Percentiles rank a stretch among this genome's conserved stretches.
phyloP scores from a whole-genome alignment of 306 rosid species.

The Cercis canadensis region DNA sequence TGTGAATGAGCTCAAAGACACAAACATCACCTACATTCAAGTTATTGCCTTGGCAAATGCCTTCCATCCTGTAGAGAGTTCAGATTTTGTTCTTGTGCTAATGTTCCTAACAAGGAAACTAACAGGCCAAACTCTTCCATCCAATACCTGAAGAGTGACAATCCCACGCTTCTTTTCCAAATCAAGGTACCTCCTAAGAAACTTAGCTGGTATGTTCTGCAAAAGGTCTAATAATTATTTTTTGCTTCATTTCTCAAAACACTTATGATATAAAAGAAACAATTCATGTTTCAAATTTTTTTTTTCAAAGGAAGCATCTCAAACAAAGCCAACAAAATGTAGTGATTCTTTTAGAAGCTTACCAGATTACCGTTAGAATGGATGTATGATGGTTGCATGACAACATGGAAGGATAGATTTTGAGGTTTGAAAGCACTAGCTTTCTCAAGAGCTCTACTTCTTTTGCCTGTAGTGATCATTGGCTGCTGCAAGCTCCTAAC shows the following conservation, averaged over 20 bases:
- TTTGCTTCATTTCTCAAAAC: too few species aligned
- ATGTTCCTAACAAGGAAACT: background rate
- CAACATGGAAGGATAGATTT: slow-evolving; percentile 26
- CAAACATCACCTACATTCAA: background rate
- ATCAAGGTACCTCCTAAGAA: background rate
- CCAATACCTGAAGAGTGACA: background rate
- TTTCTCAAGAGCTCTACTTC: background rate
- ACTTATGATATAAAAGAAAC: background rate
- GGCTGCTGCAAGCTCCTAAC: slow-evolving; percentile 5
- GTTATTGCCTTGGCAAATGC: background rate
- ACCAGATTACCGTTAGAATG: background rate
- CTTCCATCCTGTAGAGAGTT: background rate
- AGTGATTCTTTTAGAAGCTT: slow-evolving; percentile 12
- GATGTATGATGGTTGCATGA: slow-evolving; percentile 10
- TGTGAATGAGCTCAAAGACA: background rate
- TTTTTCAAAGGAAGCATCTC: too few species aligned
- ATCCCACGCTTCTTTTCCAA: background rate
- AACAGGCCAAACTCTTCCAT: background rate
- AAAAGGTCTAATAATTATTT: too few species aligned
- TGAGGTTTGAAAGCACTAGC: slow-evolving; percentile 26
- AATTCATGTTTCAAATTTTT: too few species aligned
- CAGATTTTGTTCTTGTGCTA: background rate
- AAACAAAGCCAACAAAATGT: too few species aligned
- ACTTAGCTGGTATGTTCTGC: background rate
- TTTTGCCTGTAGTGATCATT: background rate